Evolutionary conservation across 1,139 yeast species (phyloP).

Genomic region (Meyerozyma guilliermondii): DNA sequence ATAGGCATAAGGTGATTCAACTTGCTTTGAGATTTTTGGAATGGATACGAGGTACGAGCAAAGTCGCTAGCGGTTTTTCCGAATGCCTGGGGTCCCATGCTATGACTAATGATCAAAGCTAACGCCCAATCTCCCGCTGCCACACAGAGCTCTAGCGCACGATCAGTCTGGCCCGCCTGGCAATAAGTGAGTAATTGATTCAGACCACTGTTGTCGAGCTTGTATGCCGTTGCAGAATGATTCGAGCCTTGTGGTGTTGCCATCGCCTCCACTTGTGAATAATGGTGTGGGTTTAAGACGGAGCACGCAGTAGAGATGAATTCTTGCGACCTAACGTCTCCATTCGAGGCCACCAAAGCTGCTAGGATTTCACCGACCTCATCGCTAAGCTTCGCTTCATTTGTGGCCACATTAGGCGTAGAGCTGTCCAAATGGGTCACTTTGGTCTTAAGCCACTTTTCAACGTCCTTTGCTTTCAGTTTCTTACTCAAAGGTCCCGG

Average conservation of each 20-base stretch:
- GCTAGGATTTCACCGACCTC: conserved; percentile 19
- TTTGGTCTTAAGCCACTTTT: conserved; percentile 48
- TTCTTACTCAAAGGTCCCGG: conserved; percentile 68
- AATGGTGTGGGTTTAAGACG: conserved; percentile 31
- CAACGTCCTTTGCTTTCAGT: conserved; percentile 57
- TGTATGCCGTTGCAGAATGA: conserved; percentile 23
- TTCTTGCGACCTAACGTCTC: conserved; percentile 21
- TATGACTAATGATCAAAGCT: conserved; percentile 65
- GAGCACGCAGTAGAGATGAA: conserved; percentile 24
- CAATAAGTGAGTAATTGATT: conserved; percentile 34
- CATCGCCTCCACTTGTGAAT: conserved; percentile 15
- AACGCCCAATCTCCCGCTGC: conserved; percentile 72
- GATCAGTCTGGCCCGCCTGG: conserved; percentile 60
- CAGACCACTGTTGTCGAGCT: conserved; percentile 33
- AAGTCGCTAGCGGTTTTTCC: conserved; percentile 48
- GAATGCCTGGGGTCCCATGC: conserved; percentile 61
- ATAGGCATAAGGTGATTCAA: conserved; percentile 55
- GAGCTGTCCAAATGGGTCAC: too few relatives aligned
- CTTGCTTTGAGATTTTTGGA: conserved; percentile 37
- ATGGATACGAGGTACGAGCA: conserved; percentile 32
- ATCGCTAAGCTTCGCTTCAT: conserved; percentile 26
- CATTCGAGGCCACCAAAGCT: conserved; percentile 25
- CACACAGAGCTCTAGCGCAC: conserved; percentile 62
- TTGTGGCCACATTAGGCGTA: conserved; percentile 5
- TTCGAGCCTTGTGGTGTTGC: conserved; percentile 7